Conservation (phyloP, 345 rosid genomes). For the Eutrema japonicum region DNA sequence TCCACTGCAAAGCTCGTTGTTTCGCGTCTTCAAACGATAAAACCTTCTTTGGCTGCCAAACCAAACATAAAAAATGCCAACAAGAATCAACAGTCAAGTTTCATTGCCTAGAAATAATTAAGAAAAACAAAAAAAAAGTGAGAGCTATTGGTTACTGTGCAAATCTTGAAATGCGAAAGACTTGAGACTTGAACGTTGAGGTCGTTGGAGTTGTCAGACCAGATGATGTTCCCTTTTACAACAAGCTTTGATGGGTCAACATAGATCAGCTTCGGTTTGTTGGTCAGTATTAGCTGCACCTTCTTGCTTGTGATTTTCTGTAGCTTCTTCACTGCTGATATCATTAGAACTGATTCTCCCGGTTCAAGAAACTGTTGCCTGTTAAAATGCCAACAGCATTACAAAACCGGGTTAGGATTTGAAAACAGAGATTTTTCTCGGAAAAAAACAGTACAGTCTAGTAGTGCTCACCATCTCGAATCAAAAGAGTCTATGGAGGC, state of each 20-base stretch:
- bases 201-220: slow-evolving; percentile 91
- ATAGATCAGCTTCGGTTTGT: slow-evolving; percentile 86
- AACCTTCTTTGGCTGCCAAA: slow-evolving; percentile 89
- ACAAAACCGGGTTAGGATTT: neutral
- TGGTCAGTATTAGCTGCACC: slow-evolving; percentile 95
- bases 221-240: slow-evolving; percentile 78
- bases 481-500: slow-evolving; percentile 98
- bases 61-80: neutral
- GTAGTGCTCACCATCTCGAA: slow-evolving; percentile 82
- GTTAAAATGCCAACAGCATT: slow-evolving; percentile 28
- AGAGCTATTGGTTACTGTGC: slow-evolving; percentile 57
- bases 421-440: neutral
- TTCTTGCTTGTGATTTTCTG: slow-evolving; percentile 92
- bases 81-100: slow-evolving; percentile 20
- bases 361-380: slow-evolving; percentile 99
- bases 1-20: slow-evolving; percentile 94
- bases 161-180: slow-evolving; percentile 86
- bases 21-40: slow-evolving; percentile 83
- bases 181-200: slow-evolving; percentile 81
- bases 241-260: slow-evolving; percentile 86
- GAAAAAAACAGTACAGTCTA: slow-evolving; percentile 28
- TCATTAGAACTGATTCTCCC: slow-evolving; percentile 94
- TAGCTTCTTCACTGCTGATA: slow-evolving; percentile 90
- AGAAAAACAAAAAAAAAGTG: neutral
- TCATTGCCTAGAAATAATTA: neutral